Percentiles rank a stretch among this genome's conserved stretches.
Evolutionary conservation across 495 filamentous ascomycete genomes (phyloP).

Genomic region (Paragyromitra xinjiangensis): DNA sequence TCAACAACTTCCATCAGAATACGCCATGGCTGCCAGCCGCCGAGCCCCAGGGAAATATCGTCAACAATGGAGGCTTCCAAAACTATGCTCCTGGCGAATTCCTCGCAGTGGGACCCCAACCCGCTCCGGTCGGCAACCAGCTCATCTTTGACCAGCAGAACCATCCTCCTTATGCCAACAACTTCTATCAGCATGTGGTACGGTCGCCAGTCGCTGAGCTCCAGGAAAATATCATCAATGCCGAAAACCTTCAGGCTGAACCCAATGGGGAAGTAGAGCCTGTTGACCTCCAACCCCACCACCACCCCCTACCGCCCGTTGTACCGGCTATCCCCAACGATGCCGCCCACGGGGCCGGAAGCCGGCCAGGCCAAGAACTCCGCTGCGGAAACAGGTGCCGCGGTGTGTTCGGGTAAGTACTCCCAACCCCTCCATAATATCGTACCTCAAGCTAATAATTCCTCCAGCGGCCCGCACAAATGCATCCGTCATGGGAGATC

Average conservation of each 20-base stretch:
- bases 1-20: not conserved
- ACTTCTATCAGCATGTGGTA: not conserved
- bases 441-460: not conserved
- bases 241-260: not conserved
- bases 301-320: not conserved
- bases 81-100: not conserved
- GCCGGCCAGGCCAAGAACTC: conserved; percentile 2
- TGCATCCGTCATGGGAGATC: conserved; percentile 5
- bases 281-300: not conserved
- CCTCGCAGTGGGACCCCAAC: not conserved
- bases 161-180: not conserved
- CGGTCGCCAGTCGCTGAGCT: not conserved
- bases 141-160: not conserved
- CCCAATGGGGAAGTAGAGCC: not conserved
- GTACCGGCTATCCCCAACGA: not conserved
- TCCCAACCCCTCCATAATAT: not conserved
- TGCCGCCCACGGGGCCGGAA: not conserved
- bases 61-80: not conserved
- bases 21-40: too few relatives aligned
- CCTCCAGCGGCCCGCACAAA: conserved; percentile 7
- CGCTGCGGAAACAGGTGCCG: not conserved
- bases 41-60: not conserved
- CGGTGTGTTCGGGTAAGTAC: not conserved
- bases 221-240: not conserved
- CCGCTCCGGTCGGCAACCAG: not conserved